Percentiles rank a stretch among this genome's conserved stretches.
These are phyloP conservation scores for Jatropha multifida DNA, from an alignment of 441 rosid species.

Conservation along the genomic window DNA sequence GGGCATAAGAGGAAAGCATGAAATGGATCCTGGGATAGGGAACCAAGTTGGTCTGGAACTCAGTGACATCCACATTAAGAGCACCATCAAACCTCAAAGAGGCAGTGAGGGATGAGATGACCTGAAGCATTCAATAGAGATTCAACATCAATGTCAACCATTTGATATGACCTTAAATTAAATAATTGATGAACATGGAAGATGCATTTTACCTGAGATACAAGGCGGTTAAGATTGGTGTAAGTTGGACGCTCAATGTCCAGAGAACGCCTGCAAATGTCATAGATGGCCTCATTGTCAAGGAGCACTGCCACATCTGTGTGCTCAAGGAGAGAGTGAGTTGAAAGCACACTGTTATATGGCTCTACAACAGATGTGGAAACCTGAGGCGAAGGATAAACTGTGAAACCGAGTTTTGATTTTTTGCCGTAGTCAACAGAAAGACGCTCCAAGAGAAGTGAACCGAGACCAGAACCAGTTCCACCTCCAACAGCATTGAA, in stretches of 20 bases:
- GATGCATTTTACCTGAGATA: constrained; percentile 49
- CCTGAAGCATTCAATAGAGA: constrained; percentile 36
- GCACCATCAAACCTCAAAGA: constrained; percentile 78
- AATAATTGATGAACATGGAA: not conserved
- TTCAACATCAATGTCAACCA: not conserved
- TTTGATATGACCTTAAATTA: not conserved
- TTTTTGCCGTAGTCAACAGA: constrained; percentile 40
- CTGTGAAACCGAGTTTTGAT: constrained; percentile 36
- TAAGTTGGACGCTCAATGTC: constrained; percentile 71
- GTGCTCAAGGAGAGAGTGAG: constrained; percentile 39
- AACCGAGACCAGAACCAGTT: constrained; percentile 43
- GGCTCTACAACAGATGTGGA: constrained; percentile 38
- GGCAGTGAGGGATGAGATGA: constrained; percentile 70
- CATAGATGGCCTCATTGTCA: constrained; percentile 70
- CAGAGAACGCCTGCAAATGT: constrained; percentile 70
- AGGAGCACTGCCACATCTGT: constrained; percentile 62
- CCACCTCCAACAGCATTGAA: constrained; percentile 47
- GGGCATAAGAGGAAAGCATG: constrained; percentile 79
- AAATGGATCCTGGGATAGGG: constrained; percentile 81
- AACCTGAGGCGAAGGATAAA: constrained; percentile 36
- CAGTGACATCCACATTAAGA: constrained; percentile 68
- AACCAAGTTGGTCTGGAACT: constrained; percentile 78
- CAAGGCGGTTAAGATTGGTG: constrained; percentile 66
- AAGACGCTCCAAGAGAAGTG: constrained; percentile 38
- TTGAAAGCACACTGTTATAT: constrained; percentile 38